Evolutionary conservation across 2,329 filamentous ascomycete species (phyloP).

Genomic region (Epichloe bromicola): DNA sequence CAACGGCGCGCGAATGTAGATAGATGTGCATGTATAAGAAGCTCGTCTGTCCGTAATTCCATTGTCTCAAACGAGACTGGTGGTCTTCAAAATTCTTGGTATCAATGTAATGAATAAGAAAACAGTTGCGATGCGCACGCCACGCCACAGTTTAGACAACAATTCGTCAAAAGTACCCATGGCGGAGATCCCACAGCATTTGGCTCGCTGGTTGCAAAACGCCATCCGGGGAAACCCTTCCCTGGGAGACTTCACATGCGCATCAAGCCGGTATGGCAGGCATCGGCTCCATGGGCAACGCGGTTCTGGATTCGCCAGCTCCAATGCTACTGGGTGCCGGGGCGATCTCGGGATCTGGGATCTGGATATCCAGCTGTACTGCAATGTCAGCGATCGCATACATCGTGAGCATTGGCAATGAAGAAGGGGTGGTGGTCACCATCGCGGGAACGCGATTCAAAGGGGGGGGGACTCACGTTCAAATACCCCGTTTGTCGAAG

Average conservation of each 20-base stretch:
- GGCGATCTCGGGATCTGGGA: slow-evolving; percentile 62
- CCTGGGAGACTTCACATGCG: not conserved
- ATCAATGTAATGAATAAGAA: not conserved
- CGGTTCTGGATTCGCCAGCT: slow-evolving; percentile 24
- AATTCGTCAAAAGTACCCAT: no score
- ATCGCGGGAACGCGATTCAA: not conserved
- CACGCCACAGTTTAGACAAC: not conserved
- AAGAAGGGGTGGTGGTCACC: not conserved
- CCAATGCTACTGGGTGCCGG: slow-evolving; percentile 32
- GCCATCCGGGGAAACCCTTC: not conserved
- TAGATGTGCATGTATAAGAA: no score
- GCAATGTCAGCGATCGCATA: slow-evolving; percentile 7
- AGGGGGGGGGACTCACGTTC: no score
- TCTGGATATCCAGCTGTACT: slow-evolving; percentile 61
- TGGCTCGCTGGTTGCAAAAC: not conserved
- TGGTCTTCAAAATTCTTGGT: not conserved
- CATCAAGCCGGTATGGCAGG: slow-evolving; percentile 13
- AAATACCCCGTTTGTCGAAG: slow-evolving; percentile 78
- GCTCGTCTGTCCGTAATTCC: no score
- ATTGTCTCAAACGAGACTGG: no score
- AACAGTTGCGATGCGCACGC: not conserved
- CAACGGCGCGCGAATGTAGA: no score
- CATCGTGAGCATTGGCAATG: no score
- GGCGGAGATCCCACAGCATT: no score
- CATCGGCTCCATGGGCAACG: slow-evolving; percentile 20